phyloP scores from a whole-genome alignment of 164 flowering plant genomes.

The Akebia trifoliata region DNA sequence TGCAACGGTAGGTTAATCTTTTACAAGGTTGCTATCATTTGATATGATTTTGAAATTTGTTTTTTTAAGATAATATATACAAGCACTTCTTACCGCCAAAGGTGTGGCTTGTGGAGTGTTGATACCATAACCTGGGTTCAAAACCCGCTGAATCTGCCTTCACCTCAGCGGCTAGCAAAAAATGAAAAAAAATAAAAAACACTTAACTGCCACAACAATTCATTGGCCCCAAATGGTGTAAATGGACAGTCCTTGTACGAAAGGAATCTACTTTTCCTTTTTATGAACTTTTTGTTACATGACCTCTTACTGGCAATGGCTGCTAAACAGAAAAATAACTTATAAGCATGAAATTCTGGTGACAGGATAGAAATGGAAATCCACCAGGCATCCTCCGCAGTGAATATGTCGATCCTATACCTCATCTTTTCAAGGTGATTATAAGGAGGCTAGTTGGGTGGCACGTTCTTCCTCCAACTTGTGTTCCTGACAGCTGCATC shows the following conservation, averaged over 20 bases:
- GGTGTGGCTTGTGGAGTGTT: too few species aligned
- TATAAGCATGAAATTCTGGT: conserved; percentile 6
- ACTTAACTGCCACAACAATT: too few species aligned
- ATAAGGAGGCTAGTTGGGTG: conserved; percentile 76
- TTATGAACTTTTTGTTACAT: background rate
- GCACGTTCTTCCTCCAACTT: conserved; percentile 87
- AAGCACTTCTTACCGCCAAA: too few species aligned
- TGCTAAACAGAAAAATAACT: background rate
- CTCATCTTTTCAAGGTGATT: conserved; percentile 76
- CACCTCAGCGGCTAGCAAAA: too few species aligned
- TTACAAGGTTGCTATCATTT: background rate
- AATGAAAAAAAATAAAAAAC: too few species aligned
- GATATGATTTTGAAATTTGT: too few species aligned
- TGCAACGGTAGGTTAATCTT: conserved; percentile 50
- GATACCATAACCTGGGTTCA: too few species aligned
- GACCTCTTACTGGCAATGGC: background rate
- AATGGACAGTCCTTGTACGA: too few species aligned
- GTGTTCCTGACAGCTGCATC: conserved; percentile 94
- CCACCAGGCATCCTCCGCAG: conserved; percentile 79
- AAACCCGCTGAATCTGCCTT: too few species aligned
- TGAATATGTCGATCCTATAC: conserved; percentile 74
- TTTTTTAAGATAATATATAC: too few species aligned
- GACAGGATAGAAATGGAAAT: conserved; percentile 85
- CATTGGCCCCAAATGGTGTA: too few species aligned
- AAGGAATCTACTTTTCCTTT: too few species aligned